phyloP scores from a whole-genome alignment of 306 rosid species.

The cucumber (Cucumis sativus) region DNA sequence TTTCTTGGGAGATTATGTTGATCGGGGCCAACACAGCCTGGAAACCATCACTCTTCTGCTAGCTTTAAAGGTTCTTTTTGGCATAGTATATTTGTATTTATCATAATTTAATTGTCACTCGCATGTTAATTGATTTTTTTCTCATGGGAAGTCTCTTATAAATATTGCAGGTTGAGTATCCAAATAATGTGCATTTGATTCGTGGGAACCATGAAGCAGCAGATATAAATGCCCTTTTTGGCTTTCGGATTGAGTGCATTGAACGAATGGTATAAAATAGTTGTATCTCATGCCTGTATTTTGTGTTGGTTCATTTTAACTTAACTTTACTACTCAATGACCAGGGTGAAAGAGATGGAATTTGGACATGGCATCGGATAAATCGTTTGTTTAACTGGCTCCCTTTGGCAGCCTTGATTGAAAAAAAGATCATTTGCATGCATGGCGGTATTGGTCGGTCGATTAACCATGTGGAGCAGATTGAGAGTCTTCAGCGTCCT shows the following conservation, averaged over 20 bases:
- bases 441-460: constrained; percentile 99
- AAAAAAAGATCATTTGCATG: constrained; percentile 97
- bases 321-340: constrained; percentile 19
- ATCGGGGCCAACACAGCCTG: constrained; percentile 96
- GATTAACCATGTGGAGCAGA: constrained; percentile 92
- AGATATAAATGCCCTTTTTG: constrained; percentile 97
- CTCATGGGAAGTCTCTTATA: background rate
- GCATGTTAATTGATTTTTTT: background rate
- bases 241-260: constrained; percentile 94
- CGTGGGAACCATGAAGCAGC: constrained; percentile 99
- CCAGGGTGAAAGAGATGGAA: constrained; percentile 99
- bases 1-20: constrained; percentile 98
- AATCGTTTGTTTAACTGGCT: constrained; percentile 98
- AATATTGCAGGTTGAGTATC: constrained; percentile 76
- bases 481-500: constrained; percentile 93
- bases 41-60: constrained; percentile 92
- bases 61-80: constrained; percentile 62
- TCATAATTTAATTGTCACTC: background rate
- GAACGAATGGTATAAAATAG: constrained; percentile 74
- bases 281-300: background rate
- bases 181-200: constrained; percentile 78
- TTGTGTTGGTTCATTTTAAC: background rate
- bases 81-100: background rate
- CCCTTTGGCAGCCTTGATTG: constrained; percentile 91
- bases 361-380: constrained; percentile 98